Evolutionary conservation across 2,329 filamentous ascomycete genomes (phyloP).

Genomic region (Alternaria infectoria): DNA sequence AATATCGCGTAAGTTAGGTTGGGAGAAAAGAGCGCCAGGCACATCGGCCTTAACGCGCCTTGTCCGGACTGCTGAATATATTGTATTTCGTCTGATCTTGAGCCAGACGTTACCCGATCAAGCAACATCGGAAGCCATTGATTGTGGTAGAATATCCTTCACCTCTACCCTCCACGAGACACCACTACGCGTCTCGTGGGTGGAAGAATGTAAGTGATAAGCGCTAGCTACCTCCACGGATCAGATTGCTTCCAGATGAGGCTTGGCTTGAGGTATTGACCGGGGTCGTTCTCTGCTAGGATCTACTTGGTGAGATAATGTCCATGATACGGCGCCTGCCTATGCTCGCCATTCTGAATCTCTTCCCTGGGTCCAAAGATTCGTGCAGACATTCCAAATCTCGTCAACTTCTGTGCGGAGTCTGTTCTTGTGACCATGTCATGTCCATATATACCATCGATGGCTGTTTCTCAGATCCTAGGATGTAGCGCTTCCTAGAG

Average conservation of each 20-base stretch:
- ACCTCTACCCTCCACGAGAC: neutral
- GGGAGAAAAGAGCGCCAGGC: neutral
- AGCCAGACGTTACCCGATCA: neutral
- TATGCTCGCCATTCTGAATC: no score
- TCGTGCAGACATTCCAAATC: neutral
- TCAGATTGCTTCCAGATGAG: neutral
- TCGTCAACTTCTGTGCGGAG: neutral
- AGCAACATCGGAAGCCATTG: neutral
- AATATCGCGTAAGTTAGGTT: neutral
- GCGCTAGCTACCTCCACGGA: neutral
- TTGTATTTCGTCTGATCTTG: neutral
- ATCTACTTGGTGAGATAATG: no score
- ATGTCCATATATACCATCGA: rapidly evolving
- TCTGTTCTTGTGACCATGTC: neutral
- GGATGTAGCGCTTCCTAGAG: neutral
- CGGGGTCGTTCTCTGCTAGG: no score
- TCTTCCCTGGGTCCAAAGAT: neutral
- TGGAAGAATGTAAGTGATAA: neutral
- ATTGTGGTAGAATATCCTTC: neutral
- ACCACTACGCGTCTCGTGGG: neutral
- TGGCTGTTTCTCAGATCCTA: neutral
- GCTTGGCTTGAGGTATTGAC: no score
- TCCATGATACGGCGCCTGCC: neutral
- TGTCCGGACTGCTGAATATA: neutral
- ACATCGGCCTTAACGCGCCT: neutral